These are phyloP conservation scores for Solanum pennellii DNA, from an alignment of 257 asterid genomes.

Conservation along the genomic window DNA sequence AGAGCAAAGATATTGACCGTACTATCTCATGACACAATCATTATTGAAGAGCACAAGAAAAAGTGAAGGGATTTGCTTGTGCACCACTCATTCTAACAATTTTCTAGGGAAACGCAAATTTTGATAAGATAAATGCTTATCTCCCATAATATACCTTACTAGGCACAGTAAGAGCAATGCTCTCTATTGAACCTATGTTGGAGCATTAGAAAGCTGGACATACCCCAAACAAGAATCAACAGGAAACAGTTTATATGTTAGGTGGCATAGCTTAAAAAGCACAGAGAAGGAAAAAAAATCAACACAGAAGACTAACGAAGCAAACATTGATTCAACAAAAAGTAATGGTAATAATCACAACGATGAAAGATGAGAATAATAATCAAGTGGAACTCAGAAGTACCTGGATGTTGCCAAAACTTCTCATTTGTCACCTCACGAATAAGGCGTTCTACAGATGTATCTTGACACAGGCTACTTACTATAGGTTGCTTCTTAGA, in stretches of 20 bases:
- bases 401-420: constrained; percentile 98
- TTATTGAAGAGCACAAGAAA: not conserved
- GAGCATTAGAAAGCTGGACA: not conserved
- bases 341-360: not conserved
- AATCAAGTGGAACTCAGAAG: not conserved
- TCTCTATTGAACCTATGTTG: not conserved
- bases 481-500: constrained; percentile 47
- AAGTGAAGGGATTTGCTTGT: not conserved
- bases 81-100: not conserved
- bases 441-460: constrained; percentile 90
- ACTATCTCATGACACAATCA: not conserved
- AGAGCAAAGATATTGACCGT: not conserved
- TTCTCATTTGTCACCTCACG: constrained; percentile 97
- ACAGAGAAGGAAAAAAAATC: not conserved
- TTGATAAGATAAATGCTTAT: not conserved
- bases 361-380: not conserved
- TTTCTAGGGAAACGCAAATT: not conserved
- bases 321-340: not conserved
- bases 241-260: not conserved
- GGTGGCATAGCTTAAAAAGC: not conserved
- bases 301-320: not conserved
- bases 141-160: not conserved
- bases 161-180: not conserved
- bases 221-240: not conserved
- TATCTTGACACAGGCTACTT: constrained; percentile 60